A percentile compares a stretch with the other conserved stretches of the same genome.
Conservation (phyloP, 768 basidiomycete genomes). For the Tricholoma hemisulphureum region DNA sequence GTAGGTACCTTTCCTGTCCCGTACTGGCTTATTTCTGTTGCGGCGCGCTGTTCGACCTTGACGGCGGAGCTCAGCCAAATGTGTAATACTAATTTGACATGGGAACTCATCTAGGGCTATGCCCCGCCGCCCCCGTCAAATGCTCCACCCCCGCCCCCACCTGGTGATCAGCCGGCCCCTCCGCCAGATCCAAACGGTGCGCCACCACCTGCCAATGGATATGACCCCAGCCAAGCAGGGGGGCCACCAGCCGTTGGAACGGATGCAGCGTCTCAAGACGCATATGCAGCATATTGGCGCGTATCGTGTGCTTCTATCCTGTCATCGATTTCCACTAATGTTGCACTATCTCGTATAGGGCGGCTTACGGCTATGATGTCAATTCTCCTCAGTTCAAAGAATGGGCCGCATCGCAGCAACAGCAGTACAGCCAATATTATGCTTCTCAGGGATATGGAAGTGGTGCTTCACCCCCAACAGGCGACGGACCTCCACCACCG, state of each 20-base stretch:
- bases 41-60: neutral
- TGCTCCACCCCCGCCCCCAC: slow-evolving; percentile 55
- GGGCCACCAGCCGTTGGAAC: slow-evolving; percentile 7
- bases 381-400: slow-evolving; percentile 80
- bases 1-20: slow-evolving; percentile 34
- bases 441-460: slow-evolving; percentile 40
- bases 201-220: slow-evolving; percentile 30
- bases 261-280: slow-evolving; percentile 33
- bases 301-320: neutral
- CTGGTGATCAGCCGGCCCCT: slow-evolving; percentile 45
- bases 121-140: slow-evolving; percentile 51
- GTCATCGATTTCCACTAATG: neutral
- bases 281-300: slow-evolving; percentile 60
- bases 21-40: slow-evolving; percentile 1
- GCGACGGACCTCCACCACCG: slow-evolving; percentile 31
- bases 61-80: neutral
- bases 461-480: slow-evolving; percentile 13
- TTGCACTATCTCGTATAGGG: slow-evolving; percentile 45
- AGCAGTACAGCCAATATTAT: slow-evolving; percentile 74
- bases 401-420: slow-evolving; percentile 73
- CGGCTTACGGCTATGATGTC: slow-evolving; percentile 82
- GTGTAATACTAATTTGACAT: slow-evolving; percentile 2
- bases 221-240: slow-evolving; percentile 1
- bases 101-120: slow-evolving; percentile 33
- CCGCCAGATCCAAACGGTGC: slow-evolving; percentile 36